phyloP scores from a whole-genome alignment of 2,329 filamentous ascomycete genomes.

The Pezicula carpinea region DNA sequence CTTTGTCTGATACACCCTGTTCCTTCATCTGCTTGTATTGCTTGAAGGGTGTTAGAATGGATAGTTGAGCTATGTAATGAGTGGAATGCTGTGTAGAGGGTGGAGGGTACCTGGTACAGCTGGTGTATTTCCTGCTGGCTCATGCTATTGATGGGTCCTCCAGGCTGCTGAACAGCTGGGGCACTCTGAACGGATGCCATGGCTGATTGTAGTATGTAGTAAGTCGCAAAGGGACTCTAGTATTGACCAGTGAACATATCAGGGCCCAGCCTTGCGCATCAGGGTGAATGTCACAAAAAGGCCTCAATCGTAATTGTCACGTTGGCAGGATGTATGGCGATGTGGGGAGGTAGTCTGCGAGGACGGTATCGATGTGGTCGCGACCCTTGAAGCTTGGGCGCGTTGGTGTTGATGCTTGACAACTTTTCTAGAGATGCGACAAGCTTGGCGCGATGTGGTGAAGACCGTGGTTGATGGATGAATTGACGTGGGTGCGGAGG shows the following conservation, averaged over 20 bases:
- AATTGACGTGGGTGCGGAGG: conserved; percentile 2
- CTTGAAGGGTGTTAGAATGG: conserved; percentile 43
- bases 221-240: conserved; percentile 11
- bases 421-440: conserved; percentile 23
- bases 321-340: conserved; percentile 10
- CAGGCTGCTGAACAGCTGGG: conserved; percentile 63
- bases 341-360: conserved; percentile 5
- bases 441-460: conserved; percentile 27
- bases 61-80: conserved; percentile 2
- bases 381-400: conserved; percentile 18
- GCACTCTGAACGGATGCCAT: conserved; percentile 81
- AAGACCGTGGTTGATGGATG: conserved; percentile 6
- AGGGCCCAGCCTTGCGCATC: conserved; percentile 30
- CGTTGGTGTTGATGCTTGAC: conserved; percentile 26
- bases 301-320: conserved; percentile 12
- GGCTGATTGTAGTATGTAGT: conserved; percentile 27
- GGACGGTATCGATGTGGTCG: conserved; percentile 14
- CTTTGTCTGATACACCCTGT: conserved; percentile 71
- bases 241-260: conserved; percentile 26
- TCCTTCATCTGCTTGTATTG: conserved; percentile 88
- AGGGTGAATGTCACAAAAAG: conserved; percentile 19
- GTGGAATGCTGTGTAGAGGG: conserved; percentile 1
- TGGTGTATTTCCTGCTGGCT: conserved; percentile 77
- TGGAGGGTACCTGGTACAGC: conserved; percentile 55
- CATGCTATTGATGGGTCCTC: conserved; percentile 58